Evolutionary conservation across 176 grass and related monocot genomes (phyloP).

Genomic region (Eleusine indica): DNA sequence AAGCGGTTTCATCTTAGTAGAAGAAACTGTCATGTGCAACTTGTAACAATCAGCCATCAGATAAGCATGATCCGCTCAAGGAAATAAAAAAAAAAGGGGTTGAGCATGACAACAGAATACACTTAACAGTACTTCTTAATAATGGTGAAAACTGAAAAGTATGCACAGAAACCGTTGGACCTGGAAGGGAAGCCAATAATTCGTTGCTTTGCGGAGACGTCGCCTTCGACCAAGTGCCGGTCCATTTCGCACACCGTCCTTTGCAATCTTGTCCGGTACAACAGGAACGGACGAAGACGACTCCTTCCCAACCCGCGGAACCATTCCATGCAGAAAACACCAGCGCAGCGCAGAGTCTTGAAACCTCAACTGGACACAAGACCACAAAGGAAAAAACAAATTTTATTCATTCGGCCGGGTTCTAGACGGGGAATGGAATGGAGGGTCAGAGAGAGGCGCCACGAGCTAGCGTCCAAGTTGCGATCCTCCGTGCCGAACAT

Average conservation of each 20-base stretch:
- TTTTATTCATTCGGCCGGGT: background rate
- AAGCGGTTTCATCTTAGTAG: background rate
- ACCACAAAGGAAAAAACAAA: background rate
- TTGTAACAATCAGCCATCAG: background rate
- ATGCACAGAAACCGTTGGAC: background rate
- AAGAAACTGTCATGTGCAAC: background rate
- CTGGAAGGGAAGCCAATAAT: background rate
- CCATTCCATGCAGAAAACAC: background rate
- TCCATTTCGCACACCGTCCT: slow-evolving; percentile 26
- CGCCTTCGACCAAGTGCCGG: background rate
- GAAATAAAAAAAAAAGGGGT: background rate
- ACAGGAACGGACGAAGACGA: background rate
- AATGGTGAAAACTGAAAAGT: background rate
- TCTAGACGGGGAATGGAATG: background rate
- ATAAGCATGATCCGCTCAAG: background rate
- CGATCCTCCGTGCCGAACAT: background rate
- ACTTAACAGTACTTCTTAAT: background rate
- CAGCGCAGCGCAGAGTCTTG: background rate
- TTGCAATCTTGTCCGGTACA: background rate
- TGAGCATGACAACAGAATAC: background rate
- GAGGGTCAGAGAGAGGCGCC: background rate
- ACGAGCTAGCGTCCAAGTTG: slow-evolving; percentile 8
- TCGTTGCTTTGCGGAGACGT: background rate
- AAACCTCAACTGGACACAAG: background rate
- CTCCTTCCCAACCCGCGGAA: background rate